Conservation (phyloP, 495 filamentous ascomycete species). For the Penicillium argentinense region DNA sequence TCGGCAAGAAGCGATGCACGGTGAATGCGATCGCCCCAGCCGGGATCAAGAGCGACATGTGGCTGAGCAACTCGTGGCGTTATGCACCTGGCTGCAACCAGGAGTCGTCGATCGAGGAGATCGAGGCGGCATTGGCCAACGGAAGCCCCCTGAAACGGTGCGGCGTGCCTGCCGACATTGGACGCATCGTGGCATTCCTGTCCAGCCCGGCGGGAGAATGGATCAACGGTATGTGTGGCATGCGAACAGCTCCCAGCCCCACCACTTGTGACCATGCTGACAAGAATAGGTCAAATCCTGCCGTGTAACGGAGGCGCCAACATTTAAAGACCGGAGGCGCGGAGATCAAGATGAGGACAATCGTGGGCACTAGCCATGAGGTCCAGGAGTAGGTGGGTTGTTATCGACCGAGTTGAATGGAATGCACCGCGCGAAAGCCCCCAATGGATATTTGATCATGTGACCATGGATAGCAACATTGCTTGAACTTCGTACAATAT, state of each 20-base stretch:
- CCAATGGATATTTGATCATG: too few relatives aligned
- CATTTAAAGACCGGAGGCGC: conserved; percentile 20
- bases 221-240: conserved; percentile 54
- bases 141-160: conserved; percentile 52
- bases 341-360: too few relatives aligned
- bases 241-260: too few relatives aligned
- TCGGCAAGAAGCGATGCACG: conserved; percentile 69
- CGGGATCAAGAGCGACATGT: conserved; percentile 82
- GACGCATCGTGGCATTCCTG: conserved; percentile 56
- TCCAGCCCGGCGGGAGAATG: conserved; percentile 57
- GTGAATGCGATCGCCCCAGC: conserved; percentile 77
- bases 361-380: too few relatives aligned
- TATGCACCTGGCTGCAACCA: conserved; percentile 55
- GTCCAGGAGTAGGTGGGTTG: too few relatives aligned
- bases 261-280: neutral
- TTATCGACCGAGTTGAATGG: too few relatives aligned
- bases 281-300: conserved; percentile 30
- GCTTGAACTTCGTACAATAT: too few relatives aligned
- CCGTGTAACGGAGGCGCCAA: conserved; percentile 38
- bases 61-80: conserved; percentile 62
- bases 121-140: conserved; percentile 42
- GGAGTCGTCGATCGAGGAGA: conserved; percentile 37
- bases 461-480: too few relatives aligned
- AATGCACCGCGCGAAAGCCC: too few relatives aligned
- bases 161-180: conserved; percentile 58